These are phyloP conservation scores for Paralagenidium karlingii DNA, from an alignment of 352 stramenopile species.

Conservation along the genomic window DNA sequence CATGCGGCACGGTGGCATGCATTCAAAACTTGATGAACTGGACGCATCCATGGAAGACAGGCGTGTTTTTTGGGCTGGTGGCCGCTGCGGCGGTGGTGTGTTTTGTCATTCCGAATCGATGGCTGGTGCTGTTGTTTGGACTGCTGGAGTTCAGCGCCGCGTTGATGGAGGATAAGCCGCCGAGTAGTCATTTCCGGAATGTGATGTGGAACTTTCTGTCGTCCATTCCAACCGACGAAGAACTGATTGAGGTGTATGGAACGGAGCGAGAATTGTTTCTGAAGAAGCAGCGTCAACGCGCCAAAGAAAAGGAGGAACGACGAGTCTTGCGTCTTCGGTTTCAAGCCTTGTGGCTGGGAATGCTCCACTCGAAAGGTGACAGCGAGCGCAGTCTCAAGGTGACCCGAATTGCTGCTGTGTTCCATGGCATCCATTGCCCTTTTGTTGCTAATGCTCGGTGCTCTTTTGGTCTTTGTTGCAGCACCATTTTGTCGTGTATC, in stretches of 20 bases:
- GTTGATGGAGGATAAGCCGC: slow-evolving; percentile 61
- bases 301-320: slow-evolving; percentile 35
- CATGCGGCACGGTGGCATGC: slow-evolving; percentile 54
- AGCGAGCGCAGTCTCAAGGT: slow-evolving; percentile 62
- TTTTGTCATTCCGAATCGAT: slow-evolving; percentile 50
- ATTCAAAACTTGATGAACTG: slow-evolving; percentile 81
- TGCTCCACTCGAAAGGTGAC: slow-evolving; percentile 43
- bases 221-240: slow-evolving; percentile 66
- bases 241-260: slow-evolving; percentile 67
- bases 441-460: slow-evolving; percentile 1
- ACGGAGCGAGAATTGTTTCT: slow-evolving; percentile 47
- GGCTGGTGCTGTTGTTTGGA: slow-evolving; percentile 60
- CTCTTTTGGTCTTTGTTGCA: slow-evolving; percentile 13
- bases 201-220: slow-evolving; percentile 73
- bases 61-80: slow-evolving; percentile 34
- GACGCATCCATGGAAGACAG: slow-evolving; percentile 81
- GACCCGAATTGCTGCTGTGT: not conserved
- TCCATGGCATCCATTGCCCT: not conserved
- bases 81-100: slow-evolving; percentile 37
- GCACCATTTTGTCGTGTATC: slow-evolving; percentile 47
- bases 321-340: slow-evolving; percentile 35
- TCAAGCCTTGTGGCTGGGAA: slow-evolving; percentile 57
- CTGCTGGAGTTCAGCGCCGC: slow-evolving; percentile 66
- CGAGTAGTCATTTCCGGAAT: slow-evolving; percentile 67
- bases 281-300: slow-evolving; percentile 18